phyloP scores from a whole-genome alignment of 192 early-diverging fungal genomes.

The Coemansia aciculifera region DNA sequence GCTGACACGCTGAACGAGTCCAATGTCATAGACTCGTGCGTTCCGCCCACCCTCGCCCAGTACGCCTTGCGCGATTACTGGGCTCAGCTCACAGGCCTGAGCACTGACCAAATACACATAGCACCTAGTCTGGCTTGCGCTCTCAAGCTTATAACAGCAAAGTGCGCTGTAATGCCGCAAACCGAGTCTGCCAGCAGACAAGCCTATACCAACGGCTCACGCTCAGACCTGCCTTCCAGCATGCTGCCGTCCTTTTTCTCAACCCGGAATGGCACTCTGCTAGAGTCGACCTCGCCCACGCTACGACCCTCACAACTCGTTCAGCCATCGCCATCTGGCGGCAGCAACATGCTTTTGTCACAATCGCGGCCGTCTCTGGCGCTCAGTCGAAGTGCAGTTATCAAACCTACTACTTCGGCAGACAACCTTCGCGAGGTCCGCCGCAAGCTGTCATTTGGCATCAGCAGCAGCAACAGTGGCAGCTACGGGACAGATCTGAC shows the following conservation, averaged over 20 bases:
- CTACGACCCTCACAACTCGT: slow-evolving; percentile 15
- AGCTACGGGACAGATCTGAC: slow-evolving; percentile 21
- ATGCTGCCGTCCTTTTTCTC: background rate
- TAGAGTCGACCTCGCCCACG: slow-evolving; percentile 15
- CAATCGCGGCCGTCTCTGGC: slow-evolving; percentile 19
- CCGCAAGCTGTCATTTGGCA: slow-evolving; percentile 25
- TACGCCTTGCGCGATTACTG: slow-evolving; percentile 49
- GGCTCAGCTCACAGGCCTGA: slow-evolving; percentile 38
- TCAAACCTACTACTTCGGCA: slow-evolving; percentile 33
- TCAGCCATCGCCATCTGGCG: slow-evolving; percentile 26
- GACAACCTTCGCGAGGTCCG: slow-evolving; percentile 31
- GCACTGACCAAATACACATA: slow-evolving; percentile 32
- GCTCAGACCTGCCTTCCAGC: background rate
- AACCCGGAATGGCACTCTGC: slow-evolving; percentile 1
- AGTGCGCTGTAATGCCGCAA: slow-evolving; percentile 11
- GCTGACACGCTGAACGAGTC: slow-evolving; percentile 33
- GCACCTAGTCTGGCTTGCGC: slow-evolving; percentile 45
- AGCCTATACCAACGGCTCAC: background rate
- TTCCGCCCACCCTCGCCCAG: slow-evolving; percentile 39
- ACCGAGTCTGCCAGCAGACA: background rate
- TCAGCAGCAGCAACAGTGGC: slow-evolving; percentile 6
- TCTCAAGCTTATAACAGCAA: slow-evolving; percentile 25
- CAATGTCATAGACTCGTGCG: slow-evolving; percentile 32
- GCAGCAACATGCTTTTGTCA: slow-evolving; percentile 14
- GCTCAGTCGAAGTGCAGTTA: slow-evolving; percentile 20